Evolutionary conservation across 306 rosid genomes (phyloP).

Genomic region (Gleditsia sinensis): DNA sequence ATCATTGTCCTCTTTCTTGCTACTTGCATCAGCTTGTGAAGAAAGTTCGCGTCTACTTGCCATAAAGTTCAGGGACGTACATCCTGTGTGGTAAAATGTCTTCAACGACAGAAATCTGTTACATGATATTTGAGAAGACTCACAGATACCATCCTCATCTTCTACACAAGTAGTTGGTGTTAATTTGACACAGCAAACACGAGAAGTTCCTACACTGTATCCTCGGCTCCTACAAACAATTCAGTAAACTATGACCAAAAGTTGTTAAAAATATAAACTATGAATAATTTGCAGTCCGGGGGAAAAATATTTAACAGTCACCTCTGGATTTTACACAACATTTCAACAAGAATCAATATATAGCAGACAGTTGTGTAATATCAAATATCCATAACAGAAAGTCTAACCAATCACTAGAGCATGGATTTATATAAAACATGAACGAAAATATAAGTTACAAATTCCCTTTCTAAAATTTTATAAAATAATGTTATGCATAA

Average conservation of each 20-base stretch:
- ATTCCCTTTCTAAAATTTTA: neutral
- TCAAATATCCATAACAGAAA: neutral
- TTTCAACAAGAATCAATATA: neutral
- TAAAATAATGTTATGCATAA: neutral
- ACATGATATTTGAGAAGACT: slow-evolving; percentile 30
- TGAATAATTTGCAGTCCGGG: neutral
- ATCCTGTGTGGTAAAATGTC: slow-evolving; percentile 29
- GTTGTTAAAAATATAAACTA: neutral
- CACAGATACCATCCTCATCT: slow-evolving; percentile 30
- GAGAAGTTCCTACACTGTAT: slow-evolving; percentile 37
- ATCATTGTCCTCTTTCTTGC: slow-evolving; percentile 61
- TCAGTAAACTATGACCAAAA: slow-evolving; percentile 13
- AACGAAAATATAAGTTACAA: neutral
- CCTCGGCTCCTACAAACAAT: slow-evolving; percentile 51
- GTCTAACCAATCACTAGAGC: neutral
- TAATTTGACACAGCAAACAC: slow-evolving; percentile 41
- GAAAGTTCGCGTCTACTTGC: slow-evolving; percentile 53
- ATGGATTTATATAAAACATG: neutral
- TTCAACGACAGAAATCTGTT: slow-evolving; percentile 21
- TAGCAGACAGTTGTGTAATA: neutral
- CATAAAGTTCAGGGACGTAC: slow-evolving; percentile 34
- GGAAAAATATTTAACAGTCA: neutral
- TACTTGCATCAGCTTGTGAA: slow-evolving; percentile 72
- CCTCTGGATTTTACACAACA: neutral
- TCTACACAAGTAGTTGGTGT: slow-evolving; percentile 27